These are phyloP conservation scores for Backusella tarrabulga DNA, from an alignment of 192 early-diverging fungal species.

Conservation along the genomic window DNA sequence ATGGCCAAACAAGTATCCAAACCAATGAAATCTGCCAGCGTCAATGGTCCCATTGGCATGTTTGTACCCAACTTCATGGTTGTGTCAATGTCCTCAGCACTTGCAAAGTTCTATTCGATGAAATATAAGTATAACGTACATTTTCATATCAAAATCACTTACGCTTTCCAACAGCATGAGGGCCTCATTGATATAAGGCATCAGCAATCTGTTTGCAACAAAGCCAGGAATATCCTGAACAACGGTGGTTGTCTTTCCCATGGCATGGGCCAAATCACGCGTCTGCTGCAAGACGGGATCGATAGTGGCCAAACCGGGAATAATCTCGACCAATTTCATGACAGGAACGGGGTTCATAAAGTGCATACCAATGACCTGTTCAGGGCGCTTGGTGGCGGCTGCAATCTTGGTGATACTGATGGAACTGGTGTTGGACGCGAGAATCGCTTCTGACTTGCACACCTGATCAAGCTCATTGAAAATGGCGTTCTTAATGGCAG, in stretches of 20 bases:
- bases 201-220: slow-evolving; percentile 94
- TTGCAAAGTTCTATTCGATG: slow-evolving; percentile 69
- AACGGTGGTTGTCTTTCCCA: slow-evolving; percentile 94
- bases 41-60: slow-evolving; percentile 96
- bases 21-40: slow-evolving; percentile 97
- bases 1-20: slow-evolving; percentile 97
- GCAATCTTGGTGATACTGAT: slow-evolving; percentile 98
- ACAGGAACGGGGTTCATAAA: slow-evolving; percentile 99
- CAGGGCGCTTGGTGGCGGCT: slow-evolving; percentile 77
- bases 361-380: slow-evolving; percentile 97
- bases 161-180: slow-evolving; percentile 81
- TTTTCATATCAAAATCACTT: slow-evolving; percentile 4
- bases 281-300: slow-evolving; percentile 70
- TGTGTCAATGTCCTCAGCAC: slow-evolving; percentile 93
- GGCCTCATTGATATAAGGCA: slow-evolving; percentile 99
- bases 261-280: slow-evolving; percentile 68
- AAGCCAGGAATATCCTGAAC: slow-evolving; percentile 93
- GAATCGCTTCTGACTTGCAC: slow-evolving; percentile 68
- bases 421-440: slow-evolving; percentile 96
- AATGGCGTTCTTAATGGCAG: slow-evolving; percentile 76
- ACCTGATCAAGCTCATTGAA: slow-evolving; percentile 74
- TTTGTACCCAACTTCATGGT: slow-evolving; percentile 99
- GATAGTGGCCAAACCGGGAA: slow-evolving; percentile 89
- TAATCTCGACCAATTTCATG: slow-evolving; percentile 97
- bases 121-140: too few species aligned